A percentile compares a stretch with the other conserved stretches of the same genome.
Evolutionary conservation across 139 green algal species (phyloP).

Genomic region (Haematococcus lacustris): DNA sequence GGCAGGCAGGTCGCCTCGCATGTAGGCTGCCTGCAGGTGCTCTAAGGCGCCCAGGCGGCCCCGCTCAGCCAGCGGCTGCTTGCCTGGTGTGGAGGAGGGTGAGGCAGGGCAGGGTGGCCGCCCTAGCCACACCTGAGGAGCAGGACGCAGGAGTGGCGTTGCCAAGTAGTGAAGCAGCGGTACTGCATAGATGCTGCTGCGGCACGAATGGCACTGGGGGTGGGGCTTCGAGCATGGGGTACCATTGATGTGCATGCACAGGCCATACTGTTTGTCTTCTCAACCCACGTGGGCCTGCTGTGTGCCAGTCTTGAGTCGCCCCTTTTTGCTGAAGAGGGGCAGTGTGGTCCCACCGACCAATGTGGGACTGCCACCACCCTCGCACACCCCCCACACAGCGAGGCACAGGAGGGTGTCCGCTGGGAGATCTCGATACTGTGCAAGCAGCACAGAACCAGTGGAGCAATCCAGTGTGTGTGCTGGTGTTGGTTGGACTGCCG

Average conservation of each 20-base stretch:
- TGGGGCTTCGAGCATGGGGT: not conserved
- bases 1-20: slow-evolving; percentile 66
- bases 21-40: slow-evolving; percentile 62
- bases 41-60: slow-evolving; percentile 56
- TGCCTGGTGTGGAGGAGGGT: slow-evolving; percentile 63
- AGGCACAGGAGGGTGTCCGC: slow-evolving; percentile 60
- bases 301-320: slow-evolving; percentile 68
- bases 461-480: not conserved
- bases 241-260: not conserved
- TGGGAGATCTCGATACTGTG: slow-evolving; percentile 78
- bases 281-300: slow-evolving; percentile 56
- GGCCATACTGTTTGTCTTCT: not conserved
- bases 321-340: slow-evolving; percentile 82
- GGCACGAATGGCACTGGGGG: no score
- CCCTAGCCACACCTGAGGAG: slow-evolving; percentile 39
- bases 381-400: slow-evolving; percentile 51
- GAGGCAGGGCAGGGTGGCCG: slow-evolving; percentile 36
- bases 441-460: not conserved
- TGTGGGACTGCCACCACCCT: slow-evolving; percentile 10
- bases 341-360: slow-evolving; percentile 58
- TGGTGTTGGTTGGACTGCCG: not conserved
- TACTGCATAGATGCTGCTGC: no score
- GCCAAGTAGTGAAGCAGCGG: not conserved
- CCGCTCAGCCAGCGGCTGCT: slow-evolving; percentile 49
- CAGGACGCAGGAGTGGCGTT: not conserved